Conservation (phyloP, 257 asterid species). For the Solanum rostratum region DNA sequence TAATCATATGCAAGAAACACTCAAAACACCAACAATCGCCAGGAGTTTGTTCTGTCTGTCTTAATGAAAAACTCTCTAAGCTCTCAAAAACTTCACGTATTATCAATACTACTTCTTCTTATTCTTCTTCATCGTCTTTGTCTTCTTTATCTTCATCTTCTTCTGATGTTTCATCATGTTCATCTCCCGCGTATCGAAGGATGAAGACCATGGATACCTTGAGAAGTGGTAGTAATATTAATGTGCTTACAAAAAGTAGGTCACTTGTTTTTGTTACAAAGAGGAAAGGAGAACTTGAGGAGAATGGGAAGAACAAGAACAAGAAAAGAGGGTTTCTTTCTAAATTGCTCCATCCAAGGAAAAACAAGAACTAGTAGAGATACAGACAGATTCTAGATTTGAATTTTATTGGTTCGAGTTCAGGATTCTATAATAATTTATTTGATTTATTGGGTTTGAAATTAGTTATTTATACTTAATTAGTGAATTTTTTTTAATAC, state of each 20-base stretch:
- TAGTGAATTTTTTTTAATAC: not conserved
- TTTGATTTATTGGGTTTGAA: not conserved
- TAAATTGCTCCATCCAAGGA: slow-evolving; percentile 28
- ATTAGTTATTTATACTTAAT: not conserved
- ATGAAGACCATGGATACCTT: not conserved
- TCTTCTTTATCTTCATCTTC: slow-evolving; percentile 43
- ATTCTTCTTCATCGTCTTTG: slow-evolving; percentile 29
- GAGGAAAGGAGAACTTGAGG: slow-evolving; percentile 5
- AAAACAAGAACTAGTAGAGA: not conserved
- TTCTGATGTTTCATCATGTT: slow-evolving; percentile 29
- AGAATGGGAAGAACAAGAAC: slow-evolving; percentile 14
- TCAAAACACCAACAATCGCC: slow-evolving; percentile 65
- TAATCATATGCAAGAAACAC: slow-evolving; percentile 41
- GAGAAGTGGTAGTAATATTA: not conserved
- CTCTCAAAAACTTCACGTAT: slow-evolving; percentile 13
- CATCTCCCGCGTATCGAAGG: slow-evolving; percentile 29
- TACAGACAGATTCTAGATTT: fast-evolving
- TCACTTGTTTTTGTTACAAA: slow-evolving; percentile 32
- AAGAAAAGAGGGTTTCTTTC: slow-evolving; percentile 63
- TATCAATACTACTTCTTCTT: not conserved
- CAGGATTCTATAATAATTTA: not conserved
- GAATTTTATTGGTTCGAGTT: not conserved
- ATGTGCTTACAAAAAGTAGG: slow-evolving; percentile 41
- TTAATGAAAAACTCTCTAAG: slow-evolving; percentile 39
- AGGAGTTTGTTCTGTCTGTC: slow-evolving; percentile 67